Base-by-base conservation (phyloP, 768 basidiomycete species). In the Boletus subcaerulescens region DNA sequence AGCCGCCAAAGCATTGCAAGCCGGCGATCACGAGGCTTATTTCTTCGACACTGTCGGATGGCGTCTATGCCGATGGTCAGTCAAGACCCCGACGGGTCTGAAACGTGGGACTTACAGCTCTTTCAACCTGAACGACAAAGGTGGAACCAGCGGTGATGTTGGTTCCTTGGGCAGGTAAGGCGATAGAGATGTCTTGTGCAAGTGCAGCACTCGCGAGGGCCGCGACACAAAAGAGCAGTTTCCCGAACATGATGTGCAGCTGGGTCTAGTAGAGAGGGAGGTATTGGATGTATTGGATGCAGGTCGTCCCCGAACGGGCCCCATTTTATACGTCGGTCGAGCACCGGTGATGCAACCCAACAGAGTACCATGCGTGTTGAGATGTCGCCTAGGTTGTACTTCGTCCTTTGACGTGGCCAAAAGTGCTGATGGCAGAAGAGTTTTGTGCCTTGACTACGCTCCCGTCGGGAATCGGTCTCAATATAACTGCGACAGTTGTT, bases 121-220 rank as follows among this genome's bases (percentile, higher is more conserved):
- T 69, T 45, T 75, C 73, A 10, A 82, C 57, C 51, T 76, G 65
- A 1, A 82, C 67, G 10, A 57, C 65, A 31, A 81, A 24, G 15
- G 54, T 53, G 2, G 62, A 52, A 18, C 77, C 77, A 22, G 71
- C 65, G 1, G 33, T 13, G 9, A 83, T 63, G 14, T 59, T 49
- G 3, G 70, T 54, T 6, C 71, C 73, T 3, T 66, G 48, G 1
- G 52, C 18, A 2, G 82, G 82, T 4, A 46, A 50, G 5, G 71
- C 65, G 46, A 83, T 76, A 26, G 39, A 31, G 8, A 74, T 58
- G 24, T 57, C 54, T 52, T 84, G 81, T 3, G 76, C 80, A 24
- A 77, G 48, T 5, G 67, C 72, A 20, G 61, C n/a, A 29, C 58
- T 20, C 4, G 55, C 53, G 42, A 63, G 42, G 4, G 52, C 53